Evolutionary conservation across 331 rosid species (phyloP).

Genomic region (Saraca asoca): DNA sequence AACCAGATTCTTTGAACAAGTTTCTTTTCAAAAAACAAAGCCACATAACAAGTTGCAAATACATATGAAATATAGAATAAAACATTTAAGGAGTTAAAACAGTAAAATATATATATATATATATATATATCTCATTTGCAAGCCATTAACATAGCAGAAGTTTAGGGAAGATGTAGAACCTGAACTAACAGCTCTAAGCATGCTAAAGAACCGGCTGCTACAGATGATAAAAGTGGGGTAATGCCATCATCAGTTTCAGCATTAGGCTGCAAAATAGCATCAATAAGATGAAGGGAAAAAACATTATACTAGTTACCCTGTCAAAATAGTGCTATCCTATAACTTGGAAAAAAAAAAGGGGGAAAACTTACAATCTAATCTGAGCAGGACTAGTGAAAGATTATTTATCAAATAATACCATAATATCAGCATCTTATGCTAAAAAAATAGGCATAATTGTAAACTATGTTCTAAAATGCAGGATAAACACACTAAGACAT

Average conservation of each 20-base stretch:
- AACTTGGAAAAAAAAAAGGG: too few relatives aligned
- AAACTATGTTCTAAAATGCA: not conserved
- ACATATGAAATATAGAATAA: not conserved
- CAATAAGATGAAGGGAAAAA: slow-evolving; percentile 20
- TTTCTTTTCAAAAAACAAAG: too few relatives aligned
- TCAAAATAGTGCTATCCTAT: not conserved
- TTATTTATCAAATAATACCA: slow-evolving; percentile 9
- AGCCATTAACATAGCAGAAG: not conserved
- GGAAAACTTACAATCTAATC: not conserved
- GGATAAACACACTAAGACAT: not conserved
- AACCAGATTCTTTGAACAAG: not conserved
- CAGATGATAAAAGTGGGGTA: slow-evolving; percentile 83
- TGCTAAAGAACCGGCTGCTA: slow-evolving; percentile 87
- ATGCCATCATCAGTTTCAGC: slow-evolving; percentile 87
- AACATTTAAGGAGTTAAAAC: too few relatives aligned
- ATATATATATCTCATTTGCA: too few relatives aligned
- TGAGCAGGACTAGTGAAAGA: not conserved
- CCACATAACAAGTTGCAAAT: not conserved
- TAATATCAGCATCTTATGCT: not conserved
- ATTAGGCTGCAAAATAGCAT: slow-evolving; percentile 74
- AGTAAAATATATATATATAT: too few relatives aligned
- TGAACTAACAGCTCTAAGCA: slow-evolving; percentile 85
- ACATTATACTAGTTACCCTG: not conserved
- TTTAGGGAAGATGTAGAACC: slow-evolving; percentile 49
- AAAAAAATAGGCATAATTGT: not conserved